Evolutionary conservation across 1,139 yeast genomes (phyloP), one percentile per base, ranked within the genome.

Genomic region (Geotrichum reessii): DNA sequence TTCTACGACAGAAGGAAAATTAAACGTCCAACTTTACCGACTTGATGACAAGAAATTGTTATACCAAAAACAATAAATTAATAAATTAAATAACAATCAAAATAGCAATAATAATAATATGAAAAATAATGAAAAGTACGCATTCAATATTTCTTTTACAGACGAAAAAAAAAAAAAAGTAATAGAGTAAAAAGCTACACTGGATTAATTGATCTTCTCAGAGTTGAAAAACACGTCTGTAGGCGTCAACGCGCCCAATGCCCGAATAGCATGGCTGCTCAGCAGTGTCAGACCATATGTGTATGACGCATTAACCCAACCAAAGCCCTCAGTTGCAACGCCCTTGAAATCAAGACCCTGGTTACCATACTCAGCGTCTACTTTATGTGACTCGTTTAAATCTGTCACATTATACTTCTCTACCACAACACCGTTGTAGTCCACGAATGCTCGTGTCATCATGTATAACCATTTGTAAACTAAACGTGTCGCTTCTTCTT

Each of bases 321-420:
- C 98, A 73, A 73, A 74, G 0, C 99, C 99, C 75, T 95, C 98
- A 14, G 89, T 86, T 0, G 97, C 96, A 42, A 89, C 97, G 49
- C 97, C 97, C 71, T 88, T 86, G 70, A 91, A 89, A 62, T 86
- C 96, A 2, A 87, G 80, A 8, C 99, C 99, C 73, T 93, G 99
- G 71, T 93, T 93, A 24, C 99, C 99, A 73, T 93, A 93, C 72
- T 93, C 99, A 0, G 98, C 98, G 65, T 87, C 90, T 24, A 93
- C 98, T 63, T 85, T 82, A 71, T 93, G 98, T 1, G 98, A 96
- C 64, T 86, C 91, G 2, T 85, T 83, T 6, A 86, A 84, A 62
- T 84, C 80, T 0, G 95, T 87, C 19, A 95, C 97, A 68, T 93
- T 91, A 71, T 93, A 95, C 73, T 93, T 93, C 71, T 93, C 99